phyloP scores from a whole-genome alignment of 352 stramenopile species.

The Thraustochytrium sp. region DNA sequence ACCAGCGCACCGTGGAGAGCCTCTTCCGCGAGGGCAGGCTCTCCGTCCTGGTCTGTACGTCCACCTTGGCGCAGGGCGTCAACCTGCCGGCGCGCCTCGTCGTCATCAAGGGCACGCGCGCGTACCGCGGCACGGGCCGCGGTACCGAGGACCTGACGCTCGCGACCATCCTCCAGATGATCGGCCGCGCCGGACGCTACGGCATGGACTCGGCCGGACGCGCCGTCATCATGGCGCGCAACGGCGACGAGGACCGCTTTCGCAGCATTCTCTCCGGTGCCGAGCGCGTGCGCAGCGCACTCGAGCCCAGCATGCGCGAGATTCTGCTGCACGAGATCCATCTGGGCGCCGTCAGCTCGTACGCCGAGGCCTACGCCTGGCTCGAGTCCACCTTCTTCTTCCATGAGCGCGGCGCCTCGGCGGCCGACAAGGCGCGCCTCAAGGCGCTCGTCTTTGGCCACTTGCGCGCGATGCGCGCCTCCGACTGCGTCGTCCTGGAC shows the following conservation, averaged over 20 bases:
- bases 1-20: constrained; percentile 92
- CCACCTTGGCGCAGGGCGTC: constrained; percentile 81
- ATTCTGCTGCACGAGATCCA: constrained; percentile 94
- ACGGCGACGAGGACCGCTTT: constrained; percentile 97
- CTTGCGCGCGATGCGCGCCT: neutral
- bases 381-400: constrained; percentile 96
- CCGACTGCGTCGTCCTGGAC: neutral
- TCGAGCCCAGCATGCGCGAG: constrained; percentile 80
- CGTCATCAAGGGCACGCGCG: constrained; percentile 97
- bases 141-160: constrained; percentile 96
- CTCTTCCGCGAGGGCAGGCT: constrained; percentile 93
- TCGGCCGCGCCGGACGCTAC: constrained; percentile 76
- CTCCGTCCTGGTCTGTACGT: constrained; percentile 81
- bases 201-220: constrained; percentile 89
- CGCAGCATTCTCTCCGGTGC: constrained; percentile 96
- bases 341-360: constrained; percentile 73
- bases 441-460: neutral
- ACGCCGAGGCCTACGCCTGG: constrained; percentile 85
- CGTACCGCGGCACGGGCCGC: constrained; percentile 81
- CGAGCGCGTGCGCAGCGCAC: constrained; percentile 91
- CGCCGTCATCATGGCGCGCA: constrained; percentile 92
- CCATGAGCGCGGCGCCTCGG: constrained; percentile 4
- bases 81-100: constrained; percentile 83
- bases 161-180: constrained; percentile 99
- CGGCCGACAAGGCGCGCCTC: neutral